Evolutionary conservation across 441 rosid species (phyloP).

Genomic region (Mallotus japonicus): DNA sequence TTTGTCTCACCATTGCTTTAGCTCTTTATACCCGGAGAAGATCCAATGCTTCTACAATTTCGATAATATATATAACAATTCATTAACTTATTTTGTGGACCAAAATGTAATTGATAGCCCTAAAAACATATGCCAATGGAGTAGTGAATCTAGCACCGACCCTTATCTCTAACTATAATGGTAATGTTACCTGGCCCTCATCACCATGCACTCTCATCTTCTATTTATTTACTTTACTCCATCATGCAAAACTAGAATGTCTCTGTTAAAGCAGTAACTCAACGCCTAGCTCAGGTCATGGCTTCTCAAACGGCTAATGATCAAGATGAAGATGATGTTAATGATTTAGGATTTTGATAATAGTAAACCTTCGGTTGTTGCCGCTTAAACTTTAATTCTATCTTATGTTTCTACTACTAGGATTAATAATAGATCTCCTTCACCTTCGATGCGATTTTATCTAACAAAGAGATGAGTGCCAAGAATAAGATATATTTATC

Average conservation of each 20-base stretch:
- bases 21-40: too few species aligned
- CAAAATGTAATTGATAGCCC: conserved; percentile 45
- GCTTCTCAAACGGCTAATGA: conserved; percentile 60
- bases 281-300: conserved; percentile 93
- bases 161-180: conserved; percentile 42
- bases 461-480: too few species aligned
- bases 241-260: conserved; percentile 72
- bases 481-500: too few species aligned
- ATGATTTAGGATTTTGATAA: conserved; percentile 61
- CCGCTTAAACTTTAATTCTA: conserved; percentile 41
- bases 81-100: conserved; percentile 36
- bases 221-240: conserved; percentile 50
- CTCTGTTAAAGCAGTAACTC: conserved; percentile 94
- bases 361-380: conserved; percentile 19
- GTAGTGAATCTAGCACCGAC: conserved; percentile 49
- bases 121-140: conserved; percentile 60
- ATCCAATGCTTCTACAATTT: too few species aligned
- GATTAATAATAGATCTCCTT: conserved; percentile 57
- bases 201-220: conserved; percentile 60
- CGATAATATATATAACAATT: too few species aligned
- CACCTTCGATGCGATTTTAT: conserved; percentile 61
- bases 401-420: neutral
- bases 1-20: too few species aligned
- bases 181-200: conserved; percentile 48
- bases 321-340: conserved; percentile 39